Percentiles rank a stretch among this genome's conserved stretches.
phyloP scores from a whole-genome alignment of 1,284 basidiomycete species.

The Naganishia sp. region DNA sequence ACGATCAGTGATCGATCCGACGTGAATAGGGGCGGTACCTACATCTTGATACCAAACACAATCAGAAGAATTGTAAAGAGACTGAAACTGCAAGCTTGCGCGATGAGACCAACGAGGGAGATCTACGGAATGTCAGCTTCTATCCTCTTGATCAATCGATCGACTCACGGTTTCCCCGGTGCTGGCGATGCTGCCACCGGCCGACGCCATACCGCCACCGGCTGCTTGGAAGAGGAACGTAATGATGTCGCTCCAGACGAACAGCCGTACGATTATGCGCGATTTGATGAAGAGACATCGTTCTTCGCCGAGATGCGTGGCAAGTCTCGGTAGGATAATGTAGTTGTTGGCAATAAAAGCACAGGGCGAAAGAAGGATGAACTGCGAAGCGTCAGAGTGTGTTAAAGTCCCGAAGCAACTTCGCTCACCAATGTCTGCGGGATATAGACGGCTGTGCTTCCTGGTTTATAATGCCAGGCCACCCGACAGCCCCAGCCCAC shows the following conservation, averaged over 20 bases:
- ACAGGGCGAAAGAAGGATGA: constrained; percentile 59
- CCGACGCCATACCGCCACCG: constrained; percentile 52
- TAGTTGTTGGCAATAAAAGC: constrained; percentile 73
- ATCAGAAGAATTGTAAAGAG: constrained; percentile 62
- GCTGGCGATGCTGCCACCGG: constrained; percentile 34
- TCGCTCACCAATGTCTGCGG: constrained; percentile 60
- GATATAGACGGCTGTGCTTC: constrained; percentile 58
- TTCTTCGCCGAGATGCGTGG: constrained; percentile 59
- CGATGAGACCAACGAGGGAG: constrained; percentile 64
- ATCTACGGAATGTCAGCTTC: constrained; percentile 48
- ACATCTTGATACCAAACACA: constrained; percentile 62
- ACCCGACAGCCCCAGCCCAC: constrained; percentile 50
- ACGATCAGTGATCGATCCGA: not conserved
- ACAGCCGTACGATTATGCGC: constrained; percentile 41
- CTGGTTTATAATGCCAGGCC: constrained; percentile 48
- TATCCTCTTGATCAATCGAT: not conserved
- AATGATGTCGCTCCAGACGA: constrained; percentile 60
- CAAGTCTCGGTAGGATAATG: constrained; percentile 66
- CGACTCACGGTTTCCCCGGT: constrained; percentile 44
- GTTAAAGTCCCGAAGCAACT: not conserved
- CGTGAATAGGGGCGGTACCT: constrained; percentile 30
- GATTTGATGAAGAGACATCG: constrained; percentile 48
- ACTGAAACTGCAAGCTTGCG: constrained; percentile 65
- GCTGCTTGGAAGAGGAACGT: constrained; percentile 67
- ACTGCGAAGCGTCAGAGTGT: constrained; percentile 28